phyloP scores from a whole-genome alignment of 345 rosid species.

The Sonneratia alba region DNA sequence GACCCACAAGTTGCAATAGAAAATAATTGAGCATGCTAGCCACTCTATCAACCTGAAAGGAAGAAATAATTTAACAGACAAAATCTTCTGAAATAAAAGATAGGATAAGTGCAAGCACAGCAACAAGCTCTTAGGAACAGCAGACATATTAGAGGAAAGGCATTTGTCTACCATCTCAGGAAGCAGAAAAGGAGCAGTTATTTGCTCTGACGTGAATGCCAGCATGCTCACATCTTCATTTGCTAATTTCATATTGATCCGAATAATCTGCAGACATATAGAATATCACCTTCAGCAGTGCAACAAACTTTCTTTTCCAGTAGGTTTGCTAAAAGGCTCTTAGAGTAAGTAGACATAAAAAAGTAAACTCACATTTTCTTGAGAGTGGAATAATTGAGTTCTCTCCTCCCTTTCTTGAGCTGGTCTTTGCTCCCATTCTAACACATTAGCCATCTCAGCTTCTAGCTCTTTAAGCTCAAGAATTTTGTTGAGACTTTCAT shows the following conservation, averaged over 20 bases:
- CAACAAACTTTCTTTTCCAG: neutral
- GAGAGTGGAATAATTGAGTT: slow-evolving; percentile 81
- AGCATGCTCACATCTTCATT: slow-evolving; percentile 96
- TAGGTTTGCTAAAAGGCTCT: neutral
- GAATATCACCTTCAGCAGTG: neutral
- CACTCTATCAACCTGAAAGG: slow-evolving; percentile 78
- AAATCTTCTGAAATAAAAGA: neutral
- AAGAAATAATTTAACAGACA: neutral
- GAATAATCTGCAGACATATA: slow-evolving; percentile 52
- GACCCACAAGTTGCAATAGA: slow-evolving; percentile 91
- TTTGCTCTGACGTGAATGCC: slow-evolving; percentile 91
- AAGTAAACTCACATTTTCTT: slow-evolving; percentile 64
- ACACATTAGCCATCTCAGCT: slow-evolving; percentile 90
- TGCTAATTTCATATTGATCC: slow-evolving; percentile 94
- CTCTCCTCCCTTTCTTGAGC: slow-evolving; percentile 98
- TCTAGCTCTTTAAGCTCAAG: slow-evolving; percentile 87
- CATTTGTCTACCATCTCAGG: slow-evolving; percentile 80
- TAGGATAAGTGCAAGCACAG: neutral
- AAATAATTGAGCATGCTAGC: slow-evolving; percentile 98
- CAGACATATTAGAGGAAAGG: neutral
- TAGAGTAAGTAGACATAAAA: neutral
- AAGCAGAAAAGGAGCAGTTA: slow-evolving; percentile 87
- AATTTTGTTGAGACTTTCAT: slow-evolving; percentile 96
- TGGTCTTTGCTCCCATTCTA: slow-evolving; percentile 91
- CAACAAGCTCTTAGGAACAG: neutral